Evolutionary conservation across 1,284 basidiomycete genomes (phyloP), one percentile per base, ranked within the genome.

Genomic region (Sanguinoderma infundibulare): DNA sequence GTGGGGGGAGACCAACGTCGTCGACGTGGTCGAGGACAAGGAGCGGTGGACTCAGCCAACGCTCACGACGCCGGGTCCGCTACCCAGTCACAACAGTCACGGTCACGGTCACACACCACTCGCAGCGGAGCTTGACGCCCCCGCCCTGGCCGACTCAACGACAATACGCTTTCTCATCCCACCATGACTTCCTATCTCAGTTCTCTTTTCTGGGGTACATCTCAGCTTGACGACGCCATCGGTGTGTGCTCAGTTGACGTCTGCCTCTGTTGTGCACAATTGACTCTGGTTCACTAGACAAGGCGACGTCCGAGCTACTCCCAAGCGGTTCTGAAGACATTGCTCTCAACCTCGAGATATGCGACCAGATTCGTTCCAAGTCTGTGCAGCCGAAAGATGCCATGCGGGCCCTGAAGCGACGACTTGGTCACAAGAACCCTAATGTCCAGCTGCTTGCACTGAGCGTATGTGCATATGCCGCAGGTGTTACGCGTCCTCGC

Each of bases 331-430:
- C 85, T 57, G 95, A 97, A 75, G 96, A 98, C 75, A 96, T 98
- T 47, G 94, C 94, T 2, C 83, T 96, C 67, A 95, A 95, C 71
- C 90, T 99, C 64, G 96, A 98, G 74, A 94, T 98, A 81, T 96
- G 95, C 67, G 97, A 99, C 78, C 91, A 97, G 78, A 96, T 99
- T 73, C 87, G 96, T 59, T 95, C 95, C 17, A 97, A 97, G 79
- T 88, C 91, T 44, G 92, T 93, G 0, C 85, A 86, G 26, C 89
- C 96, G 10, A 92, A 92, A 74, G 89, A 92, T 63, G 93, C 97
- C 1, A 93, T 96, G 89, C 90, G 91, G 64, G 87, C 92, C 38
- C 82, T 99, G 71, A 96, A 96, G 77, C 85, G 89, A 36, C 85
- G 97, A 42, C 79, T 99, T 52, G 89, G 90, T 68, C 94, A 98